Evolutionary conservation across 176 grass and related monocot genomes (phyloP), one percentile per base, ranked within the genome.

Genomic region (Hsuehochloa calcarea): DNA sequence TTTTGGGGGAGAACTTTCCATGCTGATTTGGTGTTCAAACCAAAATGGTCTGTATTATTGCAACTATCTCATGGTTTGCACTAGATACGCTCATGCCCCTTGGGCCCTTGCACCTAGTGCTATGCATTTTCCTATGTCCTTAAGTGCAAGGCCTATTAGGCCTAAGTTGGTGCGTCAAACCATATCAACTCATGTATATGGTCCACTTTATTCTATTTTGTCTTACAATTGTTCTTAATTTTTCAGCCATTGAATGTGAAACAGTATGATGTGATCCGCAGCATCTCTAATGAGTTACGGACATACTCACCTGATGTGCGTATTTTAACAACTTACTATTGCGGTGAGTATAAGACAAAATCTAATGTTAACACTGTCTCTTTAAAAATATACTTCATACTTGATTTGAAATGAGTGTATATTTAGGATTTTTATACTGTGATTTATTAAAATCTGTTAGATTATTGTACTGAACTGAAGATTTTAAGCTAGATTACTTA

Each of bases 271-370:
- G 68, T 89, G 74, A 98, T 98, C 46, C 75, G 91, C 62, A 93
- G 68, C 86, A 98, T 98, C 85, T 98, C 96, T 49, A 86, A 85
- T 73, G 96, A 98, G 75, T 89, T 98, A 89, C 82, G 74, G 65
- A 77, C 89, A 41, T 92, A 98, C 90, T 88, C 96, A 87, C 88
- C 90, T 80, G 88, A 95, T 80, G 96, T 90, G 45, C 89, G 93
- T 67, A 91, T 98, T 79, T 87, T 98, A 74, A 98, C 96, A 13
- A 98, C 96, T 80, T 98, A 98, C 80, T 98, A 98, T 64, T 89
- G 88, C 76, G 96, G 96, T 98, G 76, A 92, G 85, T 88, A 68
- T 84, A 68, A 23, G 61, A 37, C 40, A 81, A 35, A 52, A 41
- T 61, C 19, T 39, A 52, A 61, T 69, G 40, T 23, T 49, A 74